Evolutionary conservation across 2,329 filamentous ascomycete species (phyloP), one percentile per base, ranked within the genome.

Genomic region (Stenocarpella maydis): DNA sequence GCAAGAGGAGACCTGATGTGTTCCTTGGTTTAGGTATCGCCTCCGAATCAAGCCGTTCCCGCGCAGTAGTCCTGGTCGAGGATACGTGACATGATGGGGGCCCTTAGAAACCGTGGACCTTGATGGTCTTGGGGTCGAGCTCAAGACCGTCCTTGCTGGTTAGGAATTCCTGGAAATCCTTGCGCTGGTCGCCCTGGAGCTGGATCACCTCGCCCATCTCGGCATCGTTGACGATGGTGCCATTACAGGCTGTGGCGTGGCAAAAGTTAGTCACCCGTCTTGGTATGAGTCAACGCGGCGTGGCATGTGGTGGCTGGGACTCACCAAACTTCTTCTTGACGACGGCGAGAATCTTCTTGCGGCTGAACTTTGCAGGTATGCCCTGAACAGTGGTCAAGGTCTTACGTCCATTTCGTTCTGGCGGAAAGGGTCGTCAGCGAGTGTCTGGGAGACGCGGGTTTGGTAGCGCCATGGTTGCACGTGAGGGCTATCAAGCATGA

Each of bases 391-490:
- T 99, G 78, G 96, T 99, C 92, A 99, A 89, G 87, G 96, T 98
- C 90, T 99, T 99, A 85, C 96, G 96, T 91, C 96, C 96, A 98
- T 99, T 99, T 87, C 96, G 96, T 87, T 99, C 95, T 98, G 82
- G 41, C 67, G 21, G 19, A 8, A 28, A n/a, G 58, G 26, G n/a
- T 54, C 15, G 68, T 43, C 63, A 71, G 69, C n/a, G 26, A 43
- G 37, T 26, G 17, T 21, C 6, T n/a, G 19, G 43, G n/a, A 41
- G 45, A 21, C 4, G 26, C 28, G 9, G 47, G 19, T 28, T 28
- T 14, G 19, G 43, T 17, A 37, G n/a, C 12, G 52, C 5, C 47
- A 31, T 47, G 52, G 26, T 49, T 41, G 65, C 65, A 67, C 65
- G 52, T 49, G 52, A 67, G 52, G 52, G 43, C 65, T 28, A 19